phyloP scores from a whole-genome alignment of 768 basidiomycete genomes.

The Psilocybe tampanensis region DNA sequence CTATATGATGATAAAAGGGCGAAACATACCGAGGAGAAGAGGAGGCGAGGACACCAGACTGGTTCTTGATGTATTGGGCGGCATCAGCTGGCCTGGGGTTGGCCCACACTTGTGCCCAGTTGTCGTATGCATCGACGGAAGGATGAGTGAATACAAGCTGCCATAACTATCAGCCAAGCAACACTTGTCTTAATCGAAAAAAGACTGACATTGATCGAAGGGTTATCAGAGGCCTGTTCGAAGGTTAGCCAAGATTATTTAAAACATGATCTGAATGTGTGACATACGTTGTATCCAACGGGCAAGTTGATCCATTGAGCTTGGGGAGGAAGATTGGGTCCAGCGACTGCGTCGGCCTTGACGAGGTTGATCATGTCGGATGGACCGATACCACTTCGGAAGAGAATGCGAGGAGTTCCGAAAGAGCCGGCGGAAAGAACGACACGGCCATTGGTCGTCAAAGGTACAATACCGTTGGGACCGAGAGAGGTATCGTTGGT shows the following conservation, averaged over 20 bases:
- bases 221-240: slow-evolving; percentile 55
- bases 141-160: slow-evolving; percentile 69
- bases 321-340: slow-evolving; percentile 47
- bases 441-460: slow-evolving; percentile 60
- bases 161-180: neutral
- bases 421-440: slow-evolving; percentile 60
- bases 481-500: slow-evolving; percentile 62
- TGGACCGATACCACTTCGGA: slow-evolving; percentile 65
- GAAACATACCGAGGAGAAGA: slow-evolving; percentile 43
- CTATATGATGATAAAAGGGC: neutral
- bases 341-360: slow-evolving; percentile 45
- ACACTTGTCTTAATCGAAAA: neutral
- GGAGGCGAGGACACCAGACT: slow-evolving; percentile 58
- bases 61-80: slow-evolving; percentile 50
- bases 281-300: slow-evolving; percentile 50
- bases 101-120: slow-evolving; percentile 61
- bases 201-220: slow-evolving; percentile 53
- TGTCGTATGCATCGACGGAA: slow-evolving; percentile 63
- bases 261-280: neutral
- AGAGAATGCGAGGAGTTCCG: slow-evolving; percentile 58
- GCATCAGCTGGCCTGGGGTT: slow-evolving; percentile 58
- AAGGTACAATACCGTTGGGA: slow-evolving; percentile 54
- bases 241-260: neutral
- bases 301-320: slow-evolving; percentile 59
- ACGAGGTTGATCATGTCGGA: slow-evolving; percentile 57